Base-by-base conservation (phyloP, 805 yeast species). In the Metschnikowia gruessii region DNA sequence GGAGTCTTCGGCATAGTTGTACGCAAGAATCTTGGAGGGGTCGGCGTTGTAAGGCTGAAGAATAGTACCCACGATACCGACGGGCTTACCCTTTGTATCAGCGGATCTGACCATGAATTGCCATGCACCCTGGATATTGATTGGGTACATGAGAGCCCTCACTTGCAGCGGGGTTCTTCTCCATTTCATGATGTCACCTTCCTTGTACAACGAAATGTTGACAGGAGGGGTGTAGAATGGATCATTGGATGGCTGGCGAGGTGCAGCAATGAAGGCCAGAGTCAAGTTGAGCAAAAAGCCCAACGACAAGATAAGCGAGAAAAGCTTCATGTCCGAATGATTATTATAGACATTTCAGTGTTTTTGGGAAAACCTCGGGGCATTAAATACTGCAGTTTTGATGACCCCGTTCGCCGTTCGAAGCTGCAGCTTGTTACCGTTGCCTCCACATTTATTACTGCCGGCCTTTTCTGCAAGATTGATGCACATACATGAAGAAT, bases 61-160 rank as follows among this genome's bases (percentile, higher is more conserved):
- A 1, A 60, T 35, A 2, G 63, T 60, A 6, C 64, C 58, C 16
- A 59, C 56, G 21, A 56, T 46, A 3, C 62, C 62, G 4, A 48
- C 54, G 7, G 63, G 49, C 9, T 55, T 44, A 1, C 59, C 63
- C 6, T 43, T 41, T 1, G 58, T 42, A 42, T 59, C 56, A 9
- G 54, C 49, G 2, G 66, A 54, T 15, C 62, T 52, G n/a, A 60
- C 55, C 40, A 58, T 46, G n/a, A 57, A 52, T 41, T 65, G 68
- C 58, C 61, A 59, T 5, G 52, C 52, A 17, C 39, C 42, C 30
- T 50, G 36, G 31, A 52, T 49, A 35, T 52, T 49, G 18, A 49
- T 47, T 8, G 49, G 41, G 30, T 32, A 40, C 37, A 38, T 41
- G n/a, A 51, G 36, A 15, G 51, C 41, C 4, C 51, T 45, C 12